These are phyloP conservation scores for Daldinia eschscholtzii DNA, from an alignment of 2,329 filamentous ascomycete species.

Conservation along the genomic window DNA sequence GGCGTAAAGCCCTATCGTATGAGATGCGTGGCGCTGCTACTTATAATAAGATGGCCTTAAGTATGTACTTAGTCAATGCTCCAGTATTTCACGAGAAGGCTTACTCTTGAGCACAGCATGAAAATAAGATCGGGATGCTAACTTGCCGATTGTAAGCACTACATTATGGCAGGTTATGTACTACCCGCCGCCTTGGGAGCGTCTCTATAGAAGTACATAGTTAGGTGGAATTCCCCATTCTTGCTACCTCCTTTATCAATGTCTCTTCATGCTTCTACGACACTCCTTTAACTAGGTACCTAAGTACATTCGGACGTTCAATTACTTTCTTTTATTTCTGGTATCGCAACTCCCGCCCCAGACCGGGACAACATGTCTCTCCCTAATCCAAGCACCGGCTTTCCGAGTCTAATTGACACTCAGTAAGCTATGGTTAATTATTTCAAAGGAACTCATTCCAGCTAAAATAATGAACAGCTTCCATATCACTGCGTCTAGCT, in stretches of 20 bases:
- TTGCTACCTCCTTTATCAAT: background rate
- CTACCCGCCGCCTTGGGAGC: background rate
- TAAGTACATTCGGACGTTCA: no score
- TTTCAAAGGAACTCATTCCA: background rate
- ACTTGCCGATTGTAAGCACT: background rate
- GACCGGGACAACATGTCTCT: background rate
- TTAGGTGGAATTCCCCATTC: background rate
- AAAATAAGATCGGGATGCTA: background rate
- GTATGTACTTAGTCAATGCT: no score
- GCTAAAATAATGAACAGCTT: background rate
- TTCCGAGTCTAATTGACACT: slow-evolving; percentile 1
- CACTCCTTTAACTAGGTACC: no score
- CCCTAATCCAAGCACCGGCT: background rate
- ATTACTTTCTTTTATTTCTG: background rate
- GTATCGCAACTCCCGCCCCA: background rate
- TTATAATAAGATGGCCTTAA: background rate
- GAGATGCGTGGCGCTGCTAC: no score
- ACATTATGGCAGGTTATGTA: background rate
- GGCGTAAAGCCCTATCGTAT: no score
- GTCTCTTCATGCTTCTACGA: background rate
- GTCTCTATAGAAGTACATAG: background rate
- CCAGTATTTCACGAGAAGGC: no score
- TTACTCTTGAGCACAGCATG: background rate
- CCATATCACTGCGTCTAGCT: background rate
- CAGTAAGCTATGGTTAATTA: background rate